Conservation (phyloP, 495 filamentous ascomycete genomes). For the Penicillium argentinense region DNA sequence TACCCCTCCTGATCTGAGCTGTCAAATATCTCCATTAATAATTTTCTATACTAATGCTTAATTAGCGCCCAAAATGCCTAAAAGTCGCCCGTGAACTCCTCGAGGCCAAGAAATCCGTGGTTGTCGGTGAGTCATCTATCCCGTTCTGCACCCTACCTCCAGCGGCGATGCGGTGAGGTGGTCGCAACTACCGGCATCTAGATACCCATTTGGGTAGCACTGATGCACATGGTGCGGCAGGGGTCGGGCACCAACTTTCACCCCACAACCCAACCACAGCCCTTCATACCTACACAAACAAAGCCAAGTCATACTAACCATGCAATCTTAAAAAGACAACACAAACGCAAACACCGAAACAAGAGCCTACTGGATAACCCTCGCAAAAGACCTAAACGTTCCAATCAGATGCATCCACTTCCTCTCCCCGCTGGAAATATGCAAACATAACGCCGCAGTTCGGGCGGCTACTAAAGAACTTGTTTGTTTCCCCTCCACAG, state of each 20-base stretch:
- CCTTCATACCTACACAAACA: conserved; percentile 3
- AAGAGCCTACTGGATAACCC: conserved; percentile 68
- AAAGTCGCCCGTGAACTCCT: conserved; percentile 69
- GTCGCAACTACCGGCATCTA: no score
- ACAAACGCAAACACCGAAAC: conserved; percentile 83
- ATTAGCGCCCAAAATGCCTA: conserved; percentile 76
- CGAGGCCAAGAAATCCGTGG: conserved; percentile 64
- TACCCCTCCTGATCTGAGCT: conserved; percentile 8
- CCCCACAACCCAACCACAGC: neutral
- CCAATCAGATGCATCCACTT: conserved; percentile 88
- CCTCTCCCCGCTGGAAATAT: conserved; percentile 67
- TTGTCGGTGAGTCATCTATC: conserved; percentile 63
- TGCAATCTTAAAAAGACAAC: no score
- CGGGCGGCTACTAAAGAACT: conserved; percentile 64
- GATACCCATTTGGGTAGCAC: no score
- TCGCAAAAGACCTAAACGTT: conserved; percentile 67
- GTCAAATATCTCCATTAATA: neutral
- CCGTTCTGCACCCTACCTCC: neutral
- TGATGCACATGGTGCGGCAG: no score
- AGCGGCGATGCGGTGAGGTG: no score
- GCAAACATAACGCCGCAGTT: conserved; percentile 87
- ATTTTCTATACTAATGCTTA: neutral
- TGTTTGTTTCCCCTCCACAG: conserved; percentile 14
- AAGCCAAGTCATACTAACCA: no score
- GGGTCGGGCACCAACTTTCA: conserved; percentile 1